Evolutionary conservation across 441 rosid genomes (phyloP), one percentile per base, ranked within the genome.

Genomic region (Gossypium trilobum): DNA sequence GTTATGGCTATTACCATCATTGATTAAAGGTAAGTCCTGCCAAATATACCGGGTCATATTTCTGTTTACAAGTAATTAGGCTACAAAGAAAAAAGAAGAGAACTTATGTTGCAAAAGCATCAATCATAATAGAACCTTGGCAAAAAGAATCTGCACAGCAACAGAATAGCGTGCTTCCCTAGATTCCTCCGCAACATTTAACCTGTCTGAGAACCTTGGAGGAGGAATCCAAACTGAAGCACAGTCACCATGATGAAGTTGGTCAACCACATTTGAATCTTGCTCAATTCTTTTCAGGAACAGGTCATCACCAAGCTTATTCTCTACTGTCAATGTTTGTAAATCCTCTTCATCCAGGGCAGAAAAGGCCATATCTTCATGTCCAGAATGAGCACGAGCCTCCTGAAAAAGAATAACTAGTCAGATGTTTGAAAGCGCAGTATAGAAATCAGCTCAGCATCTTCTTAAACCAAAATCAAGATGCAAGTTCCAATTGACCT

Each of bases 291-390:
- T 91, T 80, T 89, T 95, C 78, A 95, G 74, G 84, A 82, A 87
- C 78, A 95, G 76, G 82, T 91, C 95, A 83, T 86, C 82, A 27
- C 99, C 98, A 63, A 95, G 98, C 80, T 87, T 87, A 86, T 95
- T 95, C 78, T 89, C 98, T 63, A 95, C 84, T 39, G 82, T 82
- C 72, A 91, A 81, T 57, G 97, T 90, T 81, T 87, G 97, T 78
- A 87, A 88, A 81, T 95, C 99, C 82, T 91, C 99, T 82, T 93
- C 99, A 74, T 95, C 98, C 81, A 95, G 80, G 33, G 99, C 99
- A 78, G 97, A 95, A 79, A 86, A 83, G 59, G 84, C 78, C 73
- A 85, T 83, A 77, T 84, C 90, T 75, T 87, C 93, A 19, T 80
- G 76, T 78, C 73, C 84, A 70, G 58, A 73, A 79, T 78, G 81